Evolutionary conservation across 371 early-diverging fungal genomes (phyloP).

Genomic region (Mortierella sp.): DNA sequence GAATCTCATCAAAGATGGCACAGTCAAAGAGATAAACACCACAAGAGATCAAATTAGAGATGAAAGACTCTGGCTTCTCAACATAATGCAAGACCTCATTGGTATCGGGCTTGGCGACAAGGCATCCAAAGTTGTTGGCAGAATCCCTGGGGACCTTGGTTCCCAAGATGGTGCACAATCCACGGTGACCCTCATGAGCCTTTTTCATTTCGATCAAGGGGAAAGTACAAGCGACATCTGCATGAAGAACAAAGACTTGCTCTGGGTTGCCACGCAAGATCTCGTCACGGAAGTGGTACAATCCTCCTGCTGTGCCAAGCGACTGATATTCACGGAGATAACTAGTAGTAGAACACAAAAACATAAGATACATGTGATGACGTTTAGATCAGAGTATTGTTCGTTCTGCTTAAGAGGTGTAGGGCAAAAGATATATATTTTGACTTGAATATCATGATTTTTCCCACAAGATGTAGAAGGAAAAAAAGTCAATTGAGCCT

Average conservation of each 20-base stretch:
- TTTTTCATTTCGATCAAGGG: conserved; percentile 90
- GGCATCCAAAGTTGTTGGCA: conserved; percentile 91
- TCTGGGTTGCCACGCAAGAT: conserved; percentile 91
- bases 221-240: conserved; percentile 94
- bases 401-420: not conserved
- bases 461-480: conserved; percentile 18
- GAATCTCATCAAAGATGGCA: conserved; percentile 89
- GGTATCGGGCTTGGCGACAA: conserved; percentile 89
- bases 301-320: conserved; percentile 96
- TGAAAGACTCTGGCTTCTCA: conserved; percentile 96
- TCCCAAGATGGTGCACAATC: conserved; percentile 89
- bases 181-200: conserved; percentile 82
- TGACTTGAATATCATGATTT: not conserved
- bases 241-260: conserved; percentile 95
- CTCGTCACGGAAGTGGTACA: conserved; percentile 98
- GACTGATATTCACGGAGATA: conserved; percentile 97
- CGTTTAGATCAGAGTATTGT: conserved; percentile 2
- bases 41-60: conserved; percentile 94
- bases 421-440: not conserved
- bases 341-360: conserved; percentile 59
- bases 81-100: conserved; percentile 95
- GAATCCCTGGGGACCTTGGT: conserved; percentile 82
- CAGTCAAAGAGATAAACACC: conserved; percentile 93
- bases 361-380: not conserved
- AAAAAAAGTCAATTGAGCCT: not conserved